Evolutionary conservation across 768 basidiomycete genomes (phyloP).

Genomic region (Suillus sp.): DNA sequence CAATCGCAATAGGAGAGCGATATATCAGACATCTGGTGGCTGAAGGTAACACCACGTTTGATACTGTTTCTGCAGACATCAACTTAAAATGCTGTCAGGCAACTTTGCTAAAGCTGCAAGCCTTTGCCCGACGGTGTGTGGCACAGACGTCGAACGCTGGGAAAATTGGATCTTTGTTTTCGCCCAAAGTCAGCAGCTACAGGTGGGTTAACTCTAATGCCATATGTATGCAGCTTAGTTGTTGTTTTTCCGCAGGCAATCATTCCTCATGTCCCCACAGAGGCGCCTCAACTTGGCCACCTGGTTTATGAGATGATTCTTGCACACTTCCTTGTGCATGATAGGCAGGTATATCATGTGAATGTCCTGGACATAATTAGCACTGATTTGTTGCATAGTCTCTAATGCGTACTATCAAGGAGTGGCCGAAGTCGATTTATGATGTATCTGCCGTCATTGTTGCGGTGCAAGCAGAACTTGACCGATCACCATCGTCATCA

Average conservation of each 20-base stretch:
- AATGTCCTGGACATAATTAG: slow-evolving; percentile 1
- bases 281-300: slow-evolving; percentile 75
- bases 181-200: slow-evolving; percentile 75
- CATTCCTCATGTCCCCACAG: slow-evolving; percentile 87
- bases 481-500: slow-evolving; percentile 57
- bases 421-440: slow-evolving; percentile 93
- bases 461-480: slow-evolving; percentile 83
- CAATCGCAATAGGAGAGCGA: slow-evolving; percentile 75
- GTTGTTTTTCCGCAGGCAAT: slow-evolving; percentile 55
- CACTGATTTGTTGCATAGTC: slow-evolving; percentile 45
- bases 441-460: slow-evolving; percentile 85
- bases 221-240: slow-evolving; percentile 4
- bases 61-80: neutral
- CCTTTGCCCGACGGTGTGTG: slow-evolving; percentile 84
- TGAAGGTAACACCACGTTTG: slow-evolving; percentile 54
- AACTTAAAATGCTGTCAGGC: slow-evolving; percentile 35
- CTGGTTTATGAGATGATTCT: slow-evolving; percentile 96
- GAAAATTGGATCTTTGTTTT: slow-evolving; percentile 95
- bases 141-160: slow-evolving; percentile 80
- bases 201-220: slow-evolving; percentile 46
- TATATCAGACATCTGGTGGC: slow-evolving; percentile 86
- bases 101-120: slow-evolving; percentile 79
- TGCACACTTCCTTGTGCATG: slow-evolving; percentile 79
- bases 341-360: slow-evolving; percentile 56
- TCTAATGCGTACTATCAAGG: slow-evolving; percentile 73